Percentiles rank a stretch among this genome's conserved stretches.
These are phyloP conservation scores for Talaromyces nanjingensis DNA, from an alignment of 495 filamentous ascomycete genomes.

Conservation along the genomic window DNA sequence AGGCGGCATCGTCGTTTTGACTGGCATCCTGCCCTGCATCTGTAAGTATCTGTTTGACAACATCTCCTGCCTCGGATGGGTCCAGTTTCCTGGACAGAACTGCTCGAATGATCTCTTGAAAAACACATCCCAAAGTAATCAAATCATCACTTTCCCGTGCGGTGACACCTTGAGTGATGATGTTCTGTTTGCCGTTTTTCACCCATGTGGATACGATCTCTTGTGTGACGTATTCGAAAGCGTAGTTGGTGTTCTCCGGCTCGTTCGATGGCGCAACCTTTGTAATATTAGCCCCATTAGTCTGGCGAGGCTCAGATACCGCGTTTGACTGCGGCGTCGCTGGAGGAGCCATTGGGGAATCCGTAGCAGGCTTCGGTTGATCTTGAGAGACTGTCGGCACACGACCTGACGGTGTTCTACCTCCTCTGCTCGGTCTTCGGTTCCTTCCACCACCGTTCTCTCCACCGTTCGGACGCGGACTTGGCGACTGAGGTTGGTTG, in stretches of 20 bases:
- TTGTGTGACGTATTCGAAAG: slow-evolving; percentile 53
- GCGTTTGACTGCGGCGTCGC: slow-evolving; percentile 23
- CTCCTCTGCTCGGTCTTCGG: slow-evolving; percentile 36
- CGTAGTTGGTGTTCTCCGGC: slow-evolving; percentile 26
- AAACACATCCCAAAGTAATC: slow-evolving; percentile 58
- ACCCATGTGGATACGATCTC: slow-evolving; percentile 42
- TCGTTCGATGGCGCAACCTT: slow-evolving; percentile 4
- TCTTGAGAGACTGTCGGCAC: slow-evolving; percentile 26
- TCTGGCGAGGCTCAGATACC: slow-evolving; percentile 17
- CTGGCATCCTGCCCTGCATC: slow-evolving; percentile 31
- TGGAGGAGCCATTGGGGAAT: slow-evolving; percentile 35
- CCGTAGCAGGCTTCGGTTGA: slow-evolving; percentile 23
- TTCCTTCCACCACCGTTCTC: slow-evolving; percentile 39
- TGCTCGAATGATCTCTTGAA: slow-evolving; percentile 77
- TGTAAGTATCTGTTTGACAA: slow-evolving; percentile 68
- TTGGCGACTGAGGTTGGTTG: slow-evolving; percentile 27
- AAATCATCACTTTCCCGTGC: slow-evolving; percentile 59
- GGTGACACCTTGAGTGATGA: slow-evolving; percentile 40
- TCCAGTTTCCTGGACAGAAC: slow-evolving; percentile 61
- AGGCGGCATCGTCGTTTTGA: slow-evolving; percentile 46
- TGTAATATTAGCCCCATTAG: slow-evolving; percentile 17
- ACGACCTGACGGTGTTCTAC: slow-evolving; percentile 31
- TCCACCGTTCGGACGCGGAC: slow-evolving; percentile 31
- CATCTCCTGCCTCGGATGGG: slow-evolving; percentile 59
- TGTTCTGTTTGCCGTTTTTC: slow-evolving; percentile 32